Percentiles rank a stretch among this genome's conserved stretches.
Evolutionary conservation across 2,329 filamentous ascomycete genomes (phyloP).

Genomic region (Aspergillus unguis): DNA sequence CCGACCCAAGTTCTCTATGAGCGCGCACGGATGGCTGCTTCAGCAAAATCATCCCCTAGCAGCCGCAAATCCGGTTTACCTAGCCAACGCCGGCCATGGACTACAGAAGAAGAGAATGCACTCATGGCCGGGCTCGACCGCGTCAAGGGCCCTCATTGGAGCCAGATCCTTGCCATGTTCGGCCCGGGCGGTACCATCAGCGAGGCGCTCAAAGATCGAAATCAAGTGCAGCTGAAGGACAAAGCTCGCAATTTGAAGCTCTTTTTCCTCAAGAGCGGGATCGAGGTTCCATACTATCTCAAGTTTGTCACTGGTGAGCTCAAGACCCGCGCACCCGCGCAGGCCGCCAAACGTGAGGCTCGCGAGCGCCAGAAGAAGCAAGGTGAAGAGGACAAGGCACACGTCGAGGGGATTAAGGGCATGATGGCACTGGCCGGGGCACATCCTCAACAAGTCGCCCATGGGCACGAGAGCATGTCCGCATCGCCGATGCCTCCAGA

Average conservation of each 20-base stretch:
- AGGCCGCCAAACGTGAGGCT: slow-evolving; percentile 50
- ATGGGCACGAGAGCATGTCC: slow-evolving; percentile 37
- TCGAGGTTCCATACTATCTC: slow-evolving; percentile 84
- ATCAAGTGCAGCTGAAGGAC: slow-evolving; percentile 88
- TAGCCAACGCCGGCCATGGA: slow-evolving; percentile 73
- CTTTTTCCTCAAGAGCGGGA: slow-evolving; percentile 87
- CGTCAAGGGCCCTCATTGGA: slow-evolving; percentile 90
- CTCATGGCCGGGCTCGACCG: slow-evolving; percentile 83
- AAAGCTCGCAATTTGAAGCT: slow-evolving; percentile 87
- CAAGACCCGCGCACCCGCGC: slow-evolving; percentile 74
- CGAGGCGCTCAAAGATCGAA: slow-evolving; percentile 80
- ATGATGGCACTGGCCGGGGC: slow-evolving; percentile 48
- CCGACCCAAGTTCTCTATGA: slow-evolving; percentile 58
- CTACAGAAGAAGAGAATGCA: slow-evolving; percentile 82
- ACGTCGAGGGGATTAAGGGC: slow-evolving; percentile 47
- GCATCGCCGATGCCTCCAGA: slow-evolving; percentile 37
- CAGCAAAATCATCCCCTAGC: slow-evolving; percentile 53
- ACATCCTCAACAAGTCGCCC: slow-evolving; percentile 33
- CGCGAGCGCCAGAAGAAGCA: slow-evolving; percentile 46
- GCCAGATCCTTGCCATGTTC: slow-evolving; percentile 81
- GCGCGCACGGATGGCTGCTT: slow-evolving; percentile 54
- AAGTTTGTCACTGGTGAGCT: slow-evolving; percentile 86
- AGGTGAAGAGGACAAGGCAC: slow-evolving; percentile 47
- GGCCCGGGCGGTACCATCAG: slow-evolving; percentile 75
- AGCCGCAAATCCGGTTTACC: slow-evolving; percentile 52